A percentile compares a stretch with the other conserved stretches of the same genome.
Evolutionary conservation across 176 grass and related monocot genomes (phyloP).

Genomic region (Phoenix dactylifera): DNA sequence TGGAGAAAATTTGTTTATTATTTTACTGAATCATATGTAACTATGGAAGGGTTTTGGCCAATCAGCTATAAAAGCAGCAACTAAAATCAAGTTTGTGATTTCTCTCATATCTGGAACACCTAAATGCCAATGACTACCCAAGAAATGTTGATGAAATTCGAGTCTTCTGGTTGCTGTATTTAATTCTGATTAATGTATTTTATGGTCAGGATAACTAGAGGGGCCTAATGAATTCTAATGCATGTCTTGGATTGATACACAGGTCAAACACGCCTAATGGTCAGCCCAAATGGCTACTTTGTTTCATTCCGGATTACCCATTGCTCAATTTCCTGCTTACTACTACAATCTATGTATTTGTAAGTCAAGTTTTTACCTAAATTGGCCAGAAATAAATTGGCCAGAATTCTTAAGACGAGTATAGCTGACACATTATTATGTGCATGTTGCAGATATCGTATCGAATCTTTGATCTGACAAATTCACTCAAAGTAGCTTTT

Average conservation of each 20-base stretch:
- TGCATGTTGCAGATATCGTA: constrained; percentile 13
- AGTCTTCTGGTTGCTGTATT: too few species aligned
- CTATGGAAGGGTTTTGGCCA: too few species aligned
- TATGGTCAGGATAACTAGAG: too few species aligned
- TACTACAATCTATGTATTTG: constrained; percentile 46
- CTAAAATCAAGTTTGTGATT: too few species aligned
- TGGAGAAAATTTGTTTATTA: too few species aligned
- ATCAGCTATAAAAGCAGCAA: too few species aligned
- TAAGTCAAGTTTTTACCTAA: constrained; percentile 28
- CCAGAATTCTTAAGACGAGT: too few species aligned
- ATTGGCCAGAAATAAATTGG: neutral
- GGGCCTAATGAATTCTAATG: neutral
- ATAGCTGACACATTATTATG: neutral
- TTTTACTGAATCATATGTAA: too few species aligned
- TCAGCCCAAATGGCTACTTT: constrained; percentile 74
- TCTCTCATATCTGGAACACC: too few species aligned
- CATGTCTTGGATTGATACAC: constrained; percentile 2
- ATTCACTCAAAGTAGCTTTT: constrained; percentile 12
- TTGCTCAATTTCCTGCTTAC: constrained; percentile 71
- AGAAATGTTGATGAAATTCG: too few species aligned
- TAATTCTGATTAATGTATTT: too few species aligned
- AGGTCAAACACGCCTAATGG: constrained; percentile 71
- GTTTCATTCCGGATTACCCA: constrained; percentile 58
- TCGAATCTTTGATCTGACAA: constrained; percentile 23
- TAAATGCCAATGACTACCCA: too few species aligned